Conservation (phyloP, 2,329 filamentous ascomycete genomes). For the Pseudogymnoascus sp. region DNA sequence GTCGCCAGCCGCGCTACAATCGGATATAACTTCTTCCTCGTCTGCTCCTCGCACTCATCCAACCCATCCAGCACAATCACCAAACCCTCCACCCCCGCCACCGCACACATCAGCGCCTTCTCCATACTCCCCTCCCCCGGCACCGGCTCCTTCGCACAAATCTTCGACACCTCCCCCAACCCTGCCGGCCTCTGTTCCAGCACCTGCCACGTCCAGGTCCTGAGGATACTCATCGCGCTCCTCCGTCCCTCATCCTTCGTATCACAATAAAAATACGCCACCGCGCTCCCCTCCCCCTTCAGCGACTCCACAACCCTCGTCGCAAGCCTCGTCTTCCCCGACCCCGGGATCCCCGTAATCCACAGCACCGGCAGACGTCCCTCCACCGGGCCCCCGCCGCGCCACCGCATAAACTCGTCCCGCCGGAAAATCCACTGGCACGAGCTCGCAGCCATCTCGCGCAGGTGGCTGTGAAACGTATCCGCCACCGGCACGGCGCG, state of each 20-base stretch:
- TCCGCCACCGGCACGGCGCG: slow-evolving; percentile 1
- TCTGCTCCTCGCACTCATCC: neutral
- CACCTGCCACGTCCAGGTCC: neutral
- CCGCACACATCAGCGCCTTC: neutral
- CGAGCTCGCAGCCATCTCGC: neutral
- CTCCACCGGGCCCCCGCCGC: neutral
- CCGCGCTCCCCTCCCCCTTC: neutral
- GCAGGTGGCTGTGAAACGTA: neutral
- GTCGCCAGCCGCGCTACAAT: neutral
- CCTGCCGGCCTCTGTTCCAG: neutral
- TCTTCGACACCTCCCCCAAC: neutral
- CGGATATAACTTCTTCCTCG: neutral
- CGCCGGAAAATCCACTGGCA: slow-evolving; percentile 5
- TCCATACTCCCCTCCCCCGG: neutral
- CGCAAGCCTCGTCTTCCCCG: neutral
- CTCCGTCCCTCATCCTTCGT: neutral
- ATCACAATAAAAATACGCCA: neutral
- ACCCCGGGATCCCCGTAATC: neutral
- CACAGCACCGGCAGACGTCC: neutral
- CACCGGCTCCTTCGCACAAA: neutral
- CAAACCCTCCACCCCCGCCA: neutral
- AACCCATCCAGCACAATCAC: neutral
- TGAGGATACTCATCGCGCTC: neutral
- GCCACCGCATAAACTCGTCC: neutral
- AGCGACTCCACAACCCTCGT: neutral